phyloP scores from a whole-genome alignment of 352 stramenopile species.

The Plasmopara muralis region DNA sequence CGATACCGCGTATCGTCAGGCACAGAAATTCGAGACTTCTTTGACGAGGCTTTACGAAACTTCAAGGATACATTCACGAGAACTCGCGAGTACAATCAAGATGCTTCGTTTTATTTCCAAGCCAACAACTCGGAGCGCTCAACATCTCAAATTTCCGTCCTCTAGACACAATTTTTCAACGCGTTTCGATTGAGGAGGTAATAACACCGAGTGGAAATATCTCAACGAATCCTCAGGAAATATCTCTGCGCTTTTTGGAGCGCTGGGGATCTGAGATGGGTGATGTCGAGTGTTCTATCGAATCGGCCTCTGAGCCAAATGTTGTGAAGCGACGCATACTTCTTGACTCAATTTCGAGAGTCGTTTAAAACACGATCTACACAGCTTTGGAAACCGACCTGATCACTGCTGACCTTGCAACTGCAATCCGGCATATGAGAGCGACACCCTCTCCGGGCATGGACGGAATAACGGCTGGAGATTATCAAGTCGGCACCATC shows the following conservation, averaged over 20 bases:
- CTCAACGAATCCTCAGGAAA: slow-evolving; percentile 1
- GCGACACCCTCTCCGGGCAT: not conserved
- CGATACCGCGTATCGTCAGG: no score
- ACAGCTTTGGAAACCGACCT: not conserved
- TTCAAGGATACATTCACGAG: not conserved
- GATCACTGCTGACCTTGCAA: not conserved
- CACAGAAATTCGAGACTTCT: not conserved
- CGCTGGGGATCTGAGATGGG: not conserved
- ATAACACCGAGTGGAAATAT: not conserved
- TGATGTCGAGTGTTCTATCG: not conserved
- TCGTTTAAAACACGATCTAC: not conserved
- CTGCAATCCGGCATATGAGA: not conserved
- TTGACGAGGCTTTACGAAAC: not conserved
- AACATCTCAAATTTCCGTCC: not conserved
- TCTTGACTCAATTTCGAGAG: not conserved
- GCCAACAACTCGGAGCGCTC: not conserved
- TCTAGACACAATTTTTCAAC: not conserved
- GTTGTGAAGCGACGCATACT: not conserved
- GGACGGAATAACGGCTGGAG: not conserved
- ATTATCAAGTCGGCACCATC: not conserved
- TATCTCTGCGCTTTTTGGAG: not conserved
- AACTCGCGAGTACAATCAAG: not conserved
- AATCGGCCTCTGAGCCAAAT: not conserved
- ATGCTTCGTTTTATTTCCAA: not conserved
- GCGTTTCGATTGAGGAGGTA: not conserved